Conservation (phyloP, 225 moss, liverwort and hornwort genomes). For the Antitrichia curtipendula region DNA sequence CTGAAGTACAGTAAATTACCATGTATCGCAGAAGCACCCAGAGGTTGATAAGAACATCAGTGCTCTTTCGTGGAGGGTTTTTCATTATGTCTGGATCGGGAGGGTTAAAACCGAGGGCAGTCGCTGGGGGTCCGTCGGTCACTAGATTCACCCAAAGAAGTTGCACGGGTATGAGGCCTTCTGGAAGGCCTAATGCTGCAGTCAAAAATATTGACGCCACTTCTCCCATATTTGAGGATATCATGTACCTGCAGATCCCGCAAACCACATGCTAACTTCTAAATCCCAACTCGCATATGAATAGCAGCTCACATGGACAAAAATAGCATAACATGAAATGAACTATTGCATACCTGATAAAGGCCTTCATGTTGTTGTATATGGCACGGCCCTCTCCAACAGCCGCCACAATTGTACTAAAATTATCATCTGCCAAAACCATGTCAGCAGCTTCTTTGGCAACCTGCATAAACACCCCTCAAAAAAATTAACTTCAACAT, state of each 20-base stretch:
- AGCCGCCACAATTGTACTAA: conserved; percentile 86
- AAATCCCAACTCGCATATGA: not conserved
- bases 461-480: conserved; percentile 26
- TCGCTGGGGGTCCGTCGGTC: conserved; percentile 87
- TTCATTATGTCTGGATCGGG: conserved; percentile 73
- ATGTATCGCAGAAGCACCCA: conserved; percentile 37
- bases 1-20: not conserved
- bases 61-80: conserved; percentile 68
- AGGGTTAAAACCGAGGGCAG: conserved; percentile 85
- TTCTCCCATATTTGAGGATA: conserved; percentile 89
- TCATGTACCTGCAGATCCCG: conserved; percentile 45
- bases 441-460: conserved; percentile 93
- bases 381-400: conserved; percentile 85
- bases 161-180: conserved; percentile 82
- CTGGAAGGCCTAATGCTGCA: conserved; percentile 79
- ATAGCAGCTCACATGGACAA: not conserved
- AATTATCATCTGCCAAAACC: conserved; percentile 93
- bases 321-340: conserved; percentile 1
- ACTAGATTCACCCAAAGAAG: conserved; percentile 94
- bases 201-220: conserved; percentile 87
- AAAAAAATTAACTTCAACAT: not conserved
- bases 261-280: not conserved
- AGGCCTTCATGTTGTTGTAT: conserved; percentile 96
- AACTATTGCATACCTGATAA: conserved; percentile 44
- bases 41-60: conserved; percentile 65